A percentile compares a stretch with the other conserved stretches of the same genome.
Conservation (phyloP, 371 early-diverging fungal genomes). For the Mortierella sp. region DNA sequence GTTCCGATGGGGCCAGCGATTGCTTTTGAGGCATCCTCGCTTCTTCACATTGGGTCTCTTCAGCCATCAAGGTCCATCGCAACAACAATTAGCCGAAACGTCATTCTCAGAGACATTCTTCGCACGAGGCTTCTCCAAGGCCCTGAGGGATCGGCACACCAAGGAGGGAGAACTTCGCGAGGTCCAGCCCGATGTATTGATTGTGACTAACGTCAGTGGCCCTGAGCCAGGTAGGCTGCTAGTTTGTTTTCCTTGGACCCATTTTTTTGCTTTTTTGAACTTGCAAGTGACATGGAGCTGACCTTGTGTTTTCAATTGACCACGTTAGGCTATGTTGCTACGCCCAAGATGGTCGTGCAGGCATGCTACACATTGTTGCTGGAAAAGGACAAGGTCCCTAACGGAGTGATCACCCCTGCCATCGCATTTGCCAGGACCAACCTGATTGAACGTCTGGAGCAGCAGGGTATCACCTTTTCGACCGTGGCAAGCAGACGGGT, state of each 20-base stretch:
- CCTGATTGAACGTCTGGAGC: slow-evolving; percentile 62
- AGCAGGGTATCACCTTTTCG: slow-evolving; percentile 66
- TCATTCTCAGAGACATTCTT: slow-evolving; percentile 65
- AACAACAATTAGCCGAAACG: slow-evolving; percentile 63
- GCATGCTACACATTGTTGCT: slow-evolving; percentile 62
- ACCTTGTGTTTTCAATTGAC: background rate
- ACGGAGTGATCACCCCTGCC: slow-evolving; percentile 70
- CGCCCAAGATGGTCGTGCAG: slow-evolving; percentile 67
- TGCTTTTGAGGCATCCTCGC: slow-evolving; percentile 69
- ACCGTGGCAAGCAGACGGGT: slow-evolving; percentile 26
- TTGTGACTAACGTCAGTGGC: slow-evolving; percentile 63
- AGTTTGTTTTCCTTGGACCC: no score
- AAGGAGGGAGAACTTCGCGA: slow-evolving; percentile 14
- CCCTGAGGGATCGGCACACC: slow-evolving; percentile 17
- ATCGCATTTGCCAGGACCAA: slow-evolving; percentile 70
- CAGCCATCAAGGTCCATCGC: slow-evolving; percentile 67
- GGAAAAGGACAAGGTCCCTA: slow-evolving; percentile 55
- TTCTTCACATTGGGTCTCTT: slow-evolving; percentile 65
- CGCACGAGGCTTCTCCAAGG: slow-evolving; percentile 61
- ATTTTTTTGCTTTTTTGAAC: no score
- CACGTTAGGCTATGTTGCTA: slow-evolving; percentile 62
- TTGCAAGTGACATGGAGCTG: no score
- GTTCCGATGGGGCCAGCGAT: slow-evolving; percentile 64
- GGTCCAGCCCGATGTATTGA: slow-evolving; percentile 56
- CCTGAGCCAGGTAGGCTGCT: slow-evolving; percentile 64